Evolutionary conservation across 2,329 filamentous ascomycete species (phyloP), one percentile per base, ranked within the genome.

Genomic region (Domatiomyces globalis): DNA sequence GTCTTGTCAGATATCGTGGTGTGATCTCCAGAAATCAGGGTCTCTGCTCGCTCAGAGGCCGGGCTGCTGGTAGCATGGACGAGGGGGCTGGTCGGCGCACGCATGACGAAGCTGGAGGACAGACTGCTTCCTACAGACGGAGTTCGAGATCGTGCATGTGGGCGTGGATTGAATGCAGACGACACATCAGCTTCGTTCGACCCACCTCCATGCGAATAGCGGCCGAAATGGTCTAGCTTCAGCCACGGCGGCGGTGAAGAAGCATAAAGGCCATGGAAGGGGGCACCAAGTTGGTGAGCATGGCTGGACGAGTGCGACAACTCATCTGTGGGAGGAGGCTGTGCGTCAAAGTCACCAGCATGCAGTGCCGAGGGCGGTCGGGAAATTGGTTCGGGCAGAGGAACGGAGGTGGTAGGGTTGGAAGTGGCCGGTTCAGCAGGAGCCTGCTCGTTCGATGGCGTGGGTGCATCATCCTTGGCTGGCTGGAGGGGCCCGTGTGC

Each of bases 51-150:
- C 52, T 87, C 81, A 19, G 84, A 63, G 58, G 92, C 87, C 5
- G 87, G 83, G 59, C 89, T 92, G 68, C 83, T 94, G 62, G 87
- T 81, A 43, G 88, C 87, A 62, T 95, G 83, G 0, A 94, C 89
- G 9, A 98, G 73, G 12, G 92, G 92, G 61, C 89, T 96, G 1
- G 92, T 96, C 0, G 92, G 90, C 2, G 86, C 80, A 67, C 90
- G 84, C 55, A 94, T 84, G 29, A 85, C 76, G 65, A 95, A 95
- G 60, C 80, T 88, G 1, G 82, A 84, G 0, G 85, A 83, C 12
- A 85, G 74, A 1, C 87, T 85, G 6, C 83, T 87, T 2, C 82
- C 83, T 8, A 84, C 63, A 1, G 80, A 82, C 6, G 83, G 82
- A 17, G 75, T 70, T 19, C 72, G 67, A 0, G 74, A 51, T 45